Evolutionary conservation across 345 rosid genomes (phyloP), one percentile per base, ranked within the genome.

Genomic region (Nasturtium officinale): DNA sequence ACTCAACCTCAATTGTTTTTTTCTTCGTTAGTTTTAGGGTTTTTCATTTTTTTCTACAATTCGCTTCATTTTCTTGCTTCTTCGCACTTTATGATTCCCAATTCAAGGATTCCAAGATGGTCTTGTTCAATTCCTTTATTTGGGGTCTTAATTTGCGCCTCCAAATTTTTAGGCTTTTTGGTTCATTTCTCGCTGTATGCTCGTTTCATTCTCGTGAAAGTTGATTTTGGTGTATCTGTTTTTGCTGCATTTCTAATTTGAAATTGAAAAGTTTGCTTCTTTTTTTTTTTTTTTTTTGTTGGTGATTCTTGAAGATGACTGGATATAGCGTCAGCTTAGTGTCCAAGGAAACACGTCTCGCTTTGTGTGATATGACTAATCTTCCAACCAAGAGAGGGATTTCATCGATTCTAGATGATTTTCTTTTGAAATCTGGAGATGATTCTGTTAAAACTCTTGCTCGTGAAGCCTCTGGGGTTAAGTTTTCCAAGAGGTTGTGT

Each of bases 361-460:
- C 68, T 25, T 82, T 87, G 56, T 78, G 84, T 17, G 97, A 94
- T 76, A 50, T 89, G 75, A 88, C 90, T 6, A 95, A 90, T 65
- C 60, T 75, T 4, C 79, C 88, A 0, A 75, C 25, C n/a, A 91
- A 91, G 55, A 80, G 97, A 75, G 84, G 73, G 1, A 38, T 84
- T 64, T 84, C 90, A 0, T 72, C 68, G 62, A 65, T 82, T 83
- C 61, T 70, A 2, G 83, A 73, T 13, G 85, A 78, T 59, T 52
- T 68, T 9, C 87, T 82, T 28, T 61, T 73, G 16, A 79, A 77
- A 58, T 80, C 85, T 20, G 78, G 81, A 30, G 86, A 79, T 67
- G 71, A 76, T 47, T 38, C 60, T 67, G 76, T 62, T 25, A 80
- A 82, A 25, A 47, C 55, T 8, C 25, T 42, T 20, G 78, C 30